Percentiles rank a stretch among this genome's conserved stretches.
phyloP scores from a whole-genome alignment of 306 rosid species.

The Medicago lupulina region DNA sequence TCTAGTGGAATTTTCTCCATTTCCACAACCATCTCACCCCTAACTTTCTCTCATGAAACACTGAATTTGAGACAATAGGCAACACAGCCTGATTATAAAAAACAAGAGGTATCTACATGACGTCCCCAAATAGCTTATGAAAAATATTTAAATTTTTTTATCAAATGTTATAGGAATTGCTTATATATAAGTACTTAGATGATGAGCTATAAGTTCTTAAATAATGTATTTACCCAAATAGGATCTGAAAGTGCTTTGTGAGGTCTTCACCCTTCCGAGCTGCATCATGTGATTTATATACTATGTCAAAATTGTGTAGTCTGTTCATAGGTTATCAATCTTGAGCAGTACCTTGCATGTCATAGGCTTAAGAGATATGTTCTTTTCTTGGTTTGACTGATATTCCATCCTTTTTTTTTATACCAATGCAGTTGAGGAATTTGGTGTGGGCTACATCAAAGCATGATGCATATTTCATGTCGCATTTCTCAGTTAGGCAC shows the following conservation, averaged over 20 bases:
- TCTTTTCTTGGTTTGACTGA: constrained; percentile 24
- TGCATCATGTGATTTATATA: constrained; percentile 23
- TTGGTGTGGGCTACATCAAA: constrained; percentile 89
- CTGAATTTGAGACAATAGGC: background rate
- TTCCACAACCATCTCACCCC: background rate
- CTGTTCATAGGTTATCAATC: constrained; percentile 20
- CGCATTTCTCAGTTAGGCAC: constrained; percentile 67
- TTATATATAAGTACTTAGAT: background rate
- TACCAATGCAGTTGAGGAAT: constrained; percentile 74
- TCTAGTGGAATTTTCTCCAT: background rate
- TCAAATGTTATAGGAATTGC: too few species aligned
- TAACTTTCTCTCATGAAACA: background rate
- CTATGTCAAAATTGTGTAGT: constrained; percentile 4
- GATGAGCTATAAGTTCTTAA: too few species aligned
- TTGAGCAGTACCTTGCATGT: constrained; percentile 6
- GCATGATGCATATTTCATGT: constrained; percentile 81
- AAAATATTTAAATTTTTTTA: too few species aligned
- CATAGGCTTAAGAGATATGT: constrained; percentile 31
- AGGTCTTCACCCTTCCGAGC: background rate
- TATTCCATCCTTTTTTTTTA: constrained; percentile 17
- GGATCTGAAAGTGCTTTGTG: background rate
- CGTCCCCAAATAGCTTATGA: background rate
- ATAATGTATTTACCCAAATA: too few species aligned
- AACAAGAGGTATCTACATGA: background rate
- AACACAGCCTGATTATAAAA: background rate